Conservation (phyloP, 441 rosid species). For the Jatropha podagrica region DNA sequence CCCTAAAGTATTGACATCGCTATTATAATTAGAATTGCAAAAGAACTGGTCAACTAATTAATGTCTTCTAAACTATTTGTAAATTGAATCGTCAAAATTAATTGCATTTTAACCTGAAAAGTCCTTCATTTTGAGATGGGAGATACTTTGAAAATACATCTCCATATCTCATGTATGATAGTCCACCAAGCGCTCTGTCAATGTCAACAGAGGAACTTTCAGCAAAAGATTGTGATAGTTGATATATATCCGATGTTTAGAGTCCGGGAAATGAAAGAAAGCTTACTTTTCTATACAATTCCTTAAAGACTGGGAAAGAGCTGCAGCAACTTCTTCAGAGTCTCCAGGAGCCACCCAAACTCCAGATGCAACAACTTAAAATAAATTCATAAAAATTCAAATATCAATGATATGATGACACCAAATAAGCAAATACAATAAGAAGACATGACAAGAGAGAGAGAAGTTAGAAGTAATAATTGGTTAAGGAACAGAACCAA, state of each 20-base stretch:
- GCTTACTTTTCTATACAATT: slow-evolving; percentile 88
- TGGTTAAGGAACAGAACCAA: slow-evolving; percentile 11
- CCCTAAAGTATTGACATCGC: background rate
- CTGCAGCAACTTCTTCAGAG: slow-evolving; percentile 97
- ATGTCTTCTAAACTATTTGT: background rate
- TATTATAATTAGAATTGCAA: background rate
- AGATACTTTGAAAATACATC: slow-evolving; percentile 89
- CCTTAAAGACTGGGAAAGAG: slow-evolving; percentile 91
- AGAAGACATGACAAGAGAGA: background rate
- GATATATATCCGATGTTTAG: slow-evolving; percentile 14
- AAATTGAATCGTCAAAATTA: slow-evolving; percentile 10
- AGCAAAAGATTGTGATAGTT: background rate
- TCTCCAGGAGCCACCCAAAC: slow-evolving; percentile 99
- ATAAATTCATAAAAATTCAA: slow-evolving; percentile 12
- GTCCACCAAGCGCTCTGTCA: slow-evolving; percentile 69
- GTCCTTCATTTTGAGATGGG: slow-evolving; percentile 75
- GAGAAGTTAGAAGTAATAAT: background rate
- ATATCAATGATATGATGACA: slow-evolving; percentile 12
- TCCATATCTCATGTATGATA: slow-evolving; percentile 94
- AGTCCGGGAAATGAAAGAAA: slow-evolving; percentile 23
- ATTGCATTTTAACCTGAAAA: slow-evolving; percentile 58
- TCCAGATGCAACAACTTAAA: slow-evolving; percentile 90
- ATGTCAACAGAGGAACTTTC: slow-evolving; percentile 27
- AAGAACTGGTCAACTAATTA: background rate
- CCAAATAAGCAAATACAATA: slow-evolving; percentile 8